Conservation (phyloP, 2,329 filamentous ascomycete genomes). For the Colletotrichum sp. region DNA sequence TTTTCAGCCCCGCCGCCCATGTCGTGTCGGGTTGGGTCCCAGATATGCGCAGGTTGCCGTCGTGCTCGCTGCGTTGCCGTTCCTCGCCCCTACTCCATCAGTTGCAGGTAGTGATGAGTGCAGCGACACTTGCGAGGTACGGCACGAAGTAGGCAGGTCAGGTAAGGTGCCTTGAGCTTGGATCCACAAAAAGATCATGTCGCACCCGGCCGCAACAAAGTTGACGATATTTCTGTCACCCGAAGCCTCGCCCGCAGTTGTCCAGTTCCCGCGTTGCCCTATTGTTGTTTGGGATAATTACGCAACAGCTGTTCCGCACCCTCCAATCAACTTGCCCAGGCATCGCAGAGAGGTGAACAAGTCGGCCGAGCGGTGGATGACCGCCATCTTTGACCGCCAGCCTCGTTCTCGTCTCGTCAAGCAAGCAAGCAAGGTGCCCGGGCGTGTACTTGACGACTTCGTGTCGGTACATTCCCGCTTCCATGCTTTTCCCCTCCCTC, state of each 20-base stretch:
- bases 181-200: not conserved
- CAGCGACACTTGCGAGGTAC: not conserved
- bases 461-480: conserved; percentile 6
- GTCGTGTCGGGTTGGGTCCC: not conserved
- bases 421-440: not conserved
- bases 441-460: not conserved
- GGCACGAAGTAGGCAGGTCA: not conserved
- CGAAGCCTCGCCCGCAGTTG: not conserved
- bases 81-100: not conserved
- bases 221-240: not conserved
- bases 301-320: not conserved
- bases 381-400: not conserved
- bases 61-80: not conserved
- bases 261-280: not conserved
- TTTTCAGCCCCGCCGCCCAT: not conserved
- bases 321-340: not conserved
- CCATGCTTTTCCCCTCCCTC: not conserved
- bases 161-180: not conserved
- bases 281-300: not conserved
- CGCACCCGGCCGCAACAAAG: not conserved
- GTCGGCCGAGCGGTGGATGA: not conserved
- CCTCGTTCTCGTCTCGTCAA: not conserved
- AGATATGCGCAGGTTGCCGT: not conserved
- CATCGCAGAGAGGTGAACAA: not conserved
- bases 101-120: not conserved